Percentiles rank a stretch among this genome's conserved stretches.
Evolutionary conservation across 2,329 filamentous ascomycete genomes (phyloP).

Genomic region (Diaporthe citri): DNA sequence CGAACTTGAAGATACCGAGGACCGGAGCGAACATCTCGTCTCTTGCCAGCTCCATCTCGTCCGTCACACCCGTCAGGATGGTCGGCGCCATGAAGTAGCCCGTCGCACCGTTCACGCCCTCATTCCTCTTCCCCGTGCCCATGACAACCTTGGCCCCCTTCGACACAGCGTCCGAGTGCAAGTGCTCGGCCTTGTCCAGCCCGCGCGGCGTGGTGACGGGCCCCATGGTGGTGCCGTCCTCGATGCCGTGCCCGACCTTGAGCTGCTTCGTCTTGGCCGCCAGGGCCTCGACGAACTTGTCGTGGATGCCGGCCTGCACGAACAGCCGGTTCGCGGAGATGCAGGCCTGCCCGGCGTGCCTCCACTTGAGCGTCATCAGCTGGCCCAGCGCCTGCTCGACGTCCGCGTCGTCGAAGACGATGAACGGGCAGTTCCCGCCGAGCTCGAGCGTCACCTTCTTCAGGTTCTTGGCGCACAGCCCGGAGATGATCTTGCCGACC

Average conservation of each 20-base stretch:
- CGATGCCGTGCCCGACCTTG: constrained; percentile 44
- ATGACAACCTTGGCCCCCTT: constrained; percentile 45
- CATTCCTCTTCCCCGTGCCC: constrained; percentile 62
- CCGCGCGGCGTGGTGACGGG: constrained; percentile 51
- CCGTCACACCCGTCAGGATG: constrained; percentile 67
- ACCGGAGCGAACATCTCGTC: constrained; percentile 45
- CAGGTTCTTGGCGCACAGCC: constrained; percentile 71
- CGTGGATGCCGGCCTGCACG: constrained; percentile 73
- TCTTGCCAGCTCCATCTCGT: constrained; percentile 42
- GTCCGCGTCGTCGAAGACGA: constrained; percentile 78
- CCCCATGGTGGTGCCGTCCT: constrained; percentile 49
- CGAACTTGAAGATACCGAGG: constrained; percentile 43
- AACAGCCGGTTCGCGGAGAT: constrained; percentile 76
- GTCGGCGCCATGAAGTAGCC: constrained; percentile 79
- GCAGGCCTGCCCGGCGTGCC: constrained; percentile 73
- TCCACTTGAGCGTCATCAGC: constrained; percentile 54
- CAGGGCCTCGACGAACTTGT: constrained; percentile 70
- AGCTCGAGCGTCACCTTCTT: constrained; percentile 80
- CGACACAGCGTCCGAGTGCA: constrained; percentile 40
- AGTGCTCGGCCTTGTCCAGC: constrained; percentile 51
- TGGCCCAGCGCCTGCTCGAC: constrained; percentile 69
- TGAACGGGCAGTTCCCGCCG: constrained; percentile 77
- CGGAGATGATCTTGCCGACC: constrained; percentile 76
- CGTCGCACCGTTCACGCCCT: constrained; percentile 64
- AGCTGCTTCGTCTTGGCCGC: constrained; percentile 39